Conservation (phyloP, 208 protist genomes). For the Leishmania tropica region DNA sequence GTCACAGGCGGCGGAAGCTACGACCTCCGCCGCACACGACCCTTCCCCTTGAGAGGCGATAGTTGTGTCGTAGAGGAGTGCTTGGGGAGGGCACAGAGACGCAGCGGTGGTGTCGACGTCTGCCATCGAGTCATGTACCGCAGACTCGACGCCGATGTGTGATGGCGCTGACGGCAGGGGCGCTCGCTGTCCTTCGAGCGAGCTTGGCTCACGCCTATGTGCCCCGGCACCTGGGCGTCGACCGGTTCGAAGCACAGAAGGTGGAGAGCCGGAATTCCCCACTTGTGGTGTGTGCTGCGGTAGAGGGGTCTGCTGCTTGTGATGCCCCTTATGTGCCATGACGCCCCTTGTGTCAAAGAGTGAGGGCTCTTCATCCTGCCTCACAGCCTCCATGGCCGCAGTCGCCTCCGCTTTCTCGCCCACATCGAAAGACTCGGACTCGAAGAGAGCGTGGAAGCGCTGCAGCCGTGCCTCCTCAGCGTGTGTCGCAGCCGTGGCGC, state of each 20-base stretch:
- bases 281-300: slow-evolving; percentile 11
- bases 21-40: neutral
- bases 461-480: slow-evolving; percentile 16
- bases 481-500: slow-evolving; percentile 8
- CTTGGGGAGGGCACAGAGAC: slow-evolving; percentile 9
- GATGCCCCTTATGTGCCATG: slow-evolving; percentile 4
- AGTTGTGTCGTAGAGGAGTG: slow-evolving; percentile 10
- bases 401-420: neutral
- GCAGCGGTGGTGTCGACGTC: neutral
- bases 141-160: neutral
- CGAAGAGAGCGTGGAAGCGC: slow-evolving; percentile 20
- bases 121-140: neutral
- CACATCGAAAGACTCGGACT: slow-evolving; percentile 12
- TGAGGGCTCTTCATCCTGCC: neutral
- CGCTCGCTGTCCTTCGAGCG: neutral
- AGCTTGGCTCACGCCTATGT: neutral
- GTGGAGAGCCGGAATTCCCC: slow-evolving; percentile 9
- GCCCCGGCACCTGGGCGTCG: neutral
- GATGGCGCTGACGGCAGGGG: neutral
- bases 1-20: neutral
- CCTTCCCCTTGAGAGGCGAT: neutral
- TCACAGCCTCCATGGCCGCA: too few relatives aligned
- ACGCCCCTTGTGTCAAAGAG: neutral
- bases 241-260: slow-evolving; percentile 17
- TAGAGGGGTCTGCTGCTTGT: slow-evolving; percentile 5